These are phyloP conservation scores for Penicillium decumbens DNA, from an alignment of 2,329 filamentous ascomycete genomes.

Conservation along the genomic window DNA sequence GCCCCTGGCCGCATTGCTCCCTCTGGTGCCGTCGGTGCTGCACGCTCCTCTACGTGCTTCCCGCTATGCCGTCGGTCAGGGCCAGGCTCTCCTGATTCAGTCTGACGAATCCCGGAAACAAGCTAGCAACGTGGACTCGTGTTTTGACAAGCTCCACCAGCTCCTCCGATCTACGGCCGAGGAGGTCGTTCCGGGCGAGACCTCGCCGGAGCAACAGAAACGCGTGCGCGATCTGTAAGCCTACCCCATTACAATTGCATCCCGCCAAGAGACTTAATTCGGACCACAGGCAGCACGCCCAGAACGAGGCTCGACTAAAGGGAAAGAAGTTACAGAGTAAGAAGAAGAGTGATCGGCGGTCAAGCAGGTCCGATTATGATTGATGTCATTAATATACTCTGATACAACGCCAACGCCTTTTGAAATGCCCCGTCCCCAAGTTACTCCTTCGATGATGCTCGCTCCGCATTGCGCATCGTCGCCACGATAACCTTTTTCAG, in stretches of 20 bases:
- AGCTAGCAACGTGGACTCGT: conserved; percentile 55
- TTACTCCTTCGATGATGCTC: conserved; percentile 24
- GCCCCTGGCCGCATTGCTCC: conserved; percentile 49
- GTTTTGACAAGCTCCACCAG: conserved; percentile 55
- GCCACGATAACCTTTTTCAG: conserved; percentile 50
- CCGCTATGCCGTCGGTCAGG: conserved; percentile 53
- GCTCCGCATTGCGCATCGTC: conserved; percentile 36
- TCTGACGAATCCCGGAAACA: conserved; percentile 61
- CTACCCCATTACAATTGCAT: not conserved
- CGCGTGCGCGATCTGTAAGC: conserved; percentile 53
- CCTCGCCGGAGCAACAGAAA: conserved; percentile 52
- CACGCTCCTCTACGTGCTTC: conserved; percentile 50
- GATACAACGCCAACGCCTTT: conserved; percentile 24
- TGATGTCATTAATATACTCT: conserved; percentile 18
- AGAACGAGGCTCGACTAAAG: conserved; percentile 55
- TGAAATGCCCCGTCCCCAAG: conserved; percentile 8
- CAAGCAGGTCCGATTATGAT: conserved; percentile 36
- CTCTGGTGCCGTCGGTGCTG: conserved; percentile 51
- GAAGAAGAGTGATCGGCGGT: conserved; percentile 56
- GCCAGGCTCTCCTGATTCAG: conserved; percentile 56
- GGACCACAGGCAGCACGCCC: conserved; percentile 49
- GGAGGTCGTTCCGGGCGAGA: conserved; percentile 55
- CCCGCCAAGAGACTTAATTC: not conserved
- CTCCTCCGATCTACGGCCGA: conserved; percentile 51
- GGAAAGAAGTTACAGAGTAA: conserved; percentile 58